Evolutionary conservation across 2,329 filamentous ascomycete genomes (phyloP), one percentile per base, ranked within the genome.

Genomic region (Fusarium fracticaudum): DNA sequence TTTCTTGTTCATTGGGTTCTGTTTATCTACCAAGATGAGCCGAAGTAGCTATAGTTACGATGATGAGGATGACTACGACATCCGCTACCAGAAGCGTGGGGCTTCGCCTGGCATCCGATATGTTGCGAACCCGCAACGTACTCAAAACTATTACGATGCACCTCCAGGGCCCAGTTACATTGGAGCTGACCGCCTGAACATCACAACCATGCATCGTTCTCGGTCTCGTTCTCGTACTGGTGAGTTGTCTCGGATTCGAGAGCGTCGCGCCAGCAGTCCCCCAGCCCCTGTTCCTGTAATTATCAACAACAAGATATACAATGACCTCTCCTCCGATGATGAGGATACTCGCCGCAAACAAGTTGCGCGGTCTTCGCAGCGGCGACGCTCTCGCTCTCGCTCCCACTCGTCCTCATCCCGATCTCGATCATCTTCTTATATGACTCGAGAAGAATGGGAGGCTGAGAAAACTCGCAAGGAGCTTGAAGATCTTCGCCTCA

Each of bases 271-370:
- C 17, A 83, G 80, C 68, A 84, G 85, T 31, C 84, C 84, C 29
- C 84, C 84, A 12, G 78, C 76, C 48, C 77, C 69, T 41, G 47
- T 60, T 35, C 87, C 88, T 2, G 84, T 91, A 54, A 86, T 91
- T 60, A 90, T 91, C 78, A 89, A 90, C 77, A 90, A 90, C 79
- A 84, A 84, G 64, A 86, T 88, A 65, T 86, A 87, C 74, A 87
- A 87, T 68, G 84, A 86, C 29, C 75, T 85, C 59, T 86, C 85
- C 26, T 87, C 84, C 10, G 86, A 76, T 38, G 78, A 79, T 20
- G 79, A 84, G 35, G 80, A 81, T 40, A 77, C 79, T 45, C 79
- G 77, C 54, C 81, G 75, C 64, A 78, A 80, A 62, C 80, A 81
- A 64, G 60, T 82, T 58, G 69, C 74, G 55, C 74, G 76, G 15